These are phyloP conservation scores for Aphanomyces stellatus DNA, from an alignment of 352 stramenopile genomes.

Conservation along the genomic window DNA sequence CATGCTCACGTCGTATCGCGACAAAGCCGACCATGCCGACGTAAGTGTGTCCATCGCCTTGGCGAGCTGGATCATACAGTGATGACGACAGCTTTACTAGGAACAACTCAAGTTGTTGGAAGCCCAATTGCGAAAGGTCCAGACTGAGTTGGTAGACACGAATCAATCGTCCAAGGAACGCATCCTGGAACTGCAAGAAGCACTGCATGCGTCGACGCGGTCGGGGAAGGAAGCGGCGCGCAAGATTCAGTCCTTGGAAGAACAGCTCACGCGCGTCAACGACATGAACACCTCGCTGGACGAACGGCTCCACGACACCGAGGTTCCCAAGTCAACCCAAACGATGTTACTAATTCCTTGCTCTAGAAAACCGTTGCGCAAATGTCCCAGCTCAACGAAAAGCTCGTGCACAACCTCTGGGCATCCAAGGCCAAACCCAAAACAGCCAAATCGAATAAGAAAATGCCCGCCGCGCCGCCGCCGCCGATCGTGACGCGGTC, in stretches of 20 bases:
- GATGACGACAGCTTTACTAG: conserved; percentile 33
- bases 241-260: conserved; percentile 4
- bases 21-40: conserved; percentile 29
- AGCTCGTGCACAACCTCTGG: conserved; percentile 53
- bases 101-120: conserved; percentile 26
- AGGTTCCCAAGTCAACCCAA: conserved; percentile 27
- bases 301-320: conserved; percentile 40
- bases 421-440: conserved; percentile 47
- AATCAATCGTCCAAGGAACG: conserved; percentile 1
- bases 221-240: conserved; percentile 1
- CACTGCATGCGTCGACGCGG: conserved; percentile 2
- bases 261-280: conserved; percentile 36
- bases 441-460: conserved; percentile 37
- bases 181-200: conserved; percentile 11
- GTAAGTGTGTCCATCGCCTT: conserved; percentile 23
- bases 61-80: conserved; percentile 24
- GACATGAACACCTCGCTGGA: conserved; percentile 37
- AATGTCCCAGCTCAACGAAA: conserved; percentile 64
- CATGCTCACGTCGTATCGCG: conserved; percentile 38
- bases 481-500: conserved; percentile 38
- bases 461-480: conserved; percentile 45
- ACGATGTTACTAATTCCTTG: neutral
- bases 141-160: conserved; percentile 5
- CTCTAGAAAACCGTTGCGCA: conserved; percentile 50
- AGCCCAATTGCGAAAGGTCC: neutral